Conservation (phyloP, 768 basidiomycete genomes). For the Chalciporus chontae region DNA sequence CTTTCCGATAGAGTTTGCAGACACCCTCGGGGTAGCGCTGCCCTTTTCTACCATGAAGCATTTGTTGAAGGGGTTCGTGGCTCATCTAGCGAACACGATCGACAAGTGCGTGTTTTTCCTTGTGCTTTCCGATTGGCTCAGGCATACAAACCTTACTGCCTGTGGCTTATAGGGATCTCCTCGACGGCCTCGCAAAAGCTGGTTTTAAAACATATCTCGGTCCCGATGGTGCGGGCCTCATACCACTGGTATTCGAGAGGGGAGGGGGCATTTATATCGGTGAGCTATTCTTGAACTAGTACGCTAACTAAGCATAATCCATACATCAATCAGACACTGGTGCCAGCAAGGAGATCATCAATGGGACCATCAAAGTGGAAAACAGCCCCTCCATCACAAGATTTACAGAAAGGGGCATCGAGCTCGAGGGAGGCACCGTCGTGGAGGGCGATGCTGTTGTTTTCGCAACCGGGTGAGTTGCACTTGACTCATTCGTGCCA, state of each 20-base stretch:
- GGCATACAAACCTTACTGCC: background rate
- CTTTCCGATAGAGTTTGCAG: constrained; percentile 25
- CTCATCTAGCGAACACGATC: constrained; percentile 12
- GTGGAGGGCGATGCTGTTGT: constrained; percentile 30
- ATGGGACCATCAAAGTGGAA: constrained; percentile 51
- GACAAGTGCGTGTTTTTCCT: constrained; percentile 18
- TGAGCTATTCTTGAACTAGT: constrained; percentile 15
- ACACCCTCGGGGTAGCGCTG: constrained; percentile 19
- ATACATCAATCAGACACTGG: constrained; percentile 31
- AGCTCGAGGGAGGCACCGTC: constrained; percentile 26
- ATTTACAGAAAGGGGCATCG: constrained; percentile 29
- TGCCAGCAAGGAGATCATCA: constrained; percentile 42
- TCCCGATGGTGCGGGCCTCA: constrained; percentile 35
- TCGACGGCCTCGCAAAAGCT: constrained; percentile 33
- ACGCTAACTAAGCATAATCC: background rate
- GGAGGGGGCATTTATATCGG: constrained; percentile 40
- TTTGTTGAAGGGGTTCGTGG: constrained; percentile 6
- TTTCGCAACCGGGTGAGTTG: constrained; percentile 32
- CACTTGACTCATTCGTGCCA: background rate
- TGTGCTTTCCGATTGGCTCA: no score
- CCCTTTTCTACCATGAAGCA: constrained; percentile 19
- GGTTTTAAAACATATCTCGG: constrained; percentile 40
- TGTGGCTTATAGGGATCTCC: constrained; percentile 30
- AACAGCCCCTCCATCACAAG: constrained; percentile 28
- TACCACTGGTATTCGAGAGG: constrained; percentile 29